Conservation (phyloP, 768 basidiomycete genomes). For the Xanthoconium stramineum region DNA sequence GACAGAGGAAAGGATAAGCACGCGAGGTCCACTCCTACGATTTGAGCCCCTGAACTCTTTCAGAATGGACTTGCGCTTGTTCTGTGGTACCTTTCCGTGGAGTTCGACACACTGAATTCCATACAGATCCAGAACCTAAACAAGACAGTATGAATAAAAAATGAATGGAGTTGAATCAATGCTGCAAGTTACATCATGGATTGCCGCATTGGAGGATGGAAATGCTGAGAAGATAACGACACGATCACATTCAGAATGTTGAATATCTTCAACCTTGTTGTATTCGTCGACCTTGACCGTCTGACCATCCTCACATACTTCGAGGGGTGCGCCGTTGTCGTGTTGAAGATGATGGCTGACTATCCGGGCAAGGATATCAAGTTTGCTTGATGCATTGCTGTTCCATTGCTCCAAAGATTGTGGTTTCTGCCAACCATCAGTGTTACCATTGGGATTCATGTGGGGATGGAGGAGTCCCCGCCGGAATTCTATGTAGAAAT, state of each 20-base stretch:
- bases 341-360: not conserved
- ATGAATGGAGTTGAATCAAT: not conserved
- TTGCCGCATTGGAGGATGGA: not conserved
- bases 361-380: not conserved
- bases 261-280: not conserved
- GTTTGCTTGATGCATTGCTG: not conserved
- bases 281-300: not conserved
- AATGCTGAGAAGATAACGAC: not conserved
- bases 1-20: conserved; percentile 8
- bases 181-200: not conserved
- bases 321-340: not conserved
- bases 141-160: not conserved
- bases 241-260: not conserved
- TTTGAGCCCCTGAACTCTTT: conserved; percentile 3
- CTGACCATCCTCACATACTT: not conserved
- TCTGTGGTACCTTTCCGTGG: not conserved
- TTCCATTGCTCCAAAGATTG: not conserved
- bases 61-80: not conserved
- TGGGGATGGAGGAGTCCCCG: conserved; percentile 1
- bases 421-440: not conserved
- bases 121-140: not conserved
- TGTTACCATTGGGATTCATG: not conserved
- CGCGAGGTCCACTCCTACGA: not conserved
- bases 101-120: not conserved
- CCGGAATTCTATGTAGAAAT: conserved; percentile 17